Evolutionary conservation across 495 filamentous ascomycete species (phyloP).

Genomic region (Hyaloscypha hepaticicola): DNA sequence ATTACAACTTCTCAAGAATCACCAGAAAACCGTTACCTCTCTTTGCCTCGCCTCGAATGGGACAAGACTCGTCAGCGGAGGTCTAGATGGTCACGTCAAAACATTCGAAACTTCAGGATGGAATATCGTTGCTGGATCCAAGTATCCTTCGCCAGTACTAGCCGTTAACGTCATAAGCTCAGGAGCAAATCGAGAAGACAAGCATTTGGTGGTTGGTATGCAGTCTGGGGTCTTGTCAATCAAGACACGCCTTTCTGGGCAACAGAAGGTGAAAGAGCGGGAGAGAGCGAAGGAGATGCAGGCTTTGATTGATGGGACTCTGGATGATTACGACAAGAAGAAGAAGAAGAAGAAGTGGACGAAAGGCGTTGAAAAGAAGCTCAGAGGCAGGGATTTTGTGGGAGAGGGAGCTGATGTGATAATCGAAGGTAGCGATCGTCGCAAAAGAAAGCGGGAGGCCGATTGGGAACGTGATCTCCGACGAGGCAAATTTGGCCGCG

Average conservation of each 20-base stretch:
- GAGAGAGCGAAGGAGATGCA: conserved; percentile 85
- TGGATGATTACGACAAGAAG: conserved; percentile 62
- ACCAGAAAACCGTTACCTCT: conserved; percentile 95
- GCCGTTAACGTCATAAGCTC: conserved; percentile 72
- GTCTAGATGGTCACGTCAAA: conserved; percentile 94
- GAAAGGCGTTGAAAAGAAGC: conserved; percentile 63
- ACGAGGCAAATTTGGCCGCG: conserved; percentile 70
- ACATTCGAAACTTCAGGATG: conserved; percentile 87
- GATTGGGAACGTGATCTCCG: conserved; percentile 80
- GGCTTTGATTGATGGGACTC: conserved; percentile 75
- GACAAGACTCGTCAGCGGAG: conserved; percentile 78
- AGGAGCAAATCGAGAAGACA: conserved; percentile 63
- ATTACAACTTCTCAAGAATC: conserved; percentile 79
- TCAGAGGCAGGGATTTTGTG: conserved; percentile 75
- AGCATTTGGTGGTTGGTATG: conserved; percentile 92
- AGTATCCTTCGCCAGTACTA: conserved; percentile 88
- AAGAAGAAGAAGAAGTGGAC: conserved; percentile 61
- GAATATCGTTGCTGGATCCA: conserved; percentile 89
- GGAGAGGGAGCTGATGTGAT: conserved; percentile 87
- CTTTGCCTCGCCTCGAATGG: conserved; percentile 74
- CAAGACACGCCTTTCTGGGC: conserved; percentile 79
- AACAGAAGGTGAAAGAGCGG: conserved; percentile 60
- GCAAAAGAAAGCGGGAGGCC: conserved; percentile 58
- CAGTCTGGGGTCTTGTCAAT: conserved; percentile 79
- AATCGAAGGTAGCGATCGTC: conserved; percentile 68